A percentile compares a stretch with the other conserved stretches of the same genome.
Evolutionary conservation across 208 protist genomes (phyloP).

Genomic region (Acanthamoeba castellanii): DNA sequence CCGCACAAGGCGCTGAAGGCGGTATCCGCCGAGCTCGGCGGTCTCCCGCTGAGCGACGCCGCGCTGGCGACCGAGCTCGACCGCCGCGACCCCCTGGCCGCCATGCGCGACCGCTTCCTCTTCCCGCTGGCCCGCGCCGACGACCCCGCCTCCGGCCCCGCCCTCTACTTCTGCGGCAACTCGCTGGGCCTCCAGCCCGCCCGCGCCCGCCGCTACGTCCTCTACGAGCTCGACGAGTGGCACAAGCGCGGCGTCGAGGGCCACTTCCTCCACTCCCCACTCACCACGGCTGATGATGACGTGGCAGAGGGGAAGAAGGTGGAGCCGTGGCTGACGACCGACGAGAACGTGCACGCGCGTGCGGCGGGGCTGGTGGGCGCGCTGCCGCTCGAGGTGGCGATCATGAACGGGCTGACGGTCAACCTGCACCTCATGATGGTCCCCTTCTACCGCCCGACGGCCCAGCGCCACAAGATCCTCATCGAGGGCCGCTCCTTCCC

Average conservation of each 20-base stretch:
- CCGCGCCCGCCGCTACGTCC: slow-evolving; percentile 87
- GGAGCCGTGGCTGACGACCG: slow-evolving; percentile 62
- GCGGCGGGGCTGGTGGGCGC: slow-evolving; percentile 90
- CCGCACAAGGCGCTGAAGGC: slow-evolving; percentile 45
- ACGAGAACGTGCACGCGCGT: slow-evolving; percentile 72
- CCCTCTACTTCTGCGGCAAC: slow-evolving; percentile 93
- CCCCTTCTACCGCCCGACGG: slow-evolving; percentile 95
- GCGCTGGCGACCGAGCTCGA: slow-evolving; percentile 91
- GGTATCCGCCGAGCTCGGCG: not conserved
- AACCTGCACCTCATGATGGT: slow-evolving; percentile 94
- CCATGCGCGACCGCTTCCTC: slow-evolving; percentile 88
- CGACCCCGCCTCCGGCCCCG: slow-evolving; percentile 19
- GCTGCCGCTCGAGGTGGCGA: slow-evolving; percentile 63
- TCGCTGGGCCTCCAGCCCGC: slow-evolving; percentile 94
- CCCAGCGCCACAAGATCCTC: slow-evolving; percentile 93
- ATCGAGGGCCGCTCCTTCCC: slow-evolving; percentile 91
- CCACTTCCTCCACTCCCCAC: slow-evolving; percentile 62
- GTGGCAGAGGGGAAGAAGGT: not conserved
- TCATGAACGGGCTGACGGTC: slow-evolving; percentile 94
- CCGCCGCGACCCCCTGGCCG: slow-evolving; percentile 87
- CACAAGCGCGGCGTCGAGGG: slow-evolving; percentile 88
- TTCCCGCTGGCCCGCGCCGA: slow-evolving; percentile 81
- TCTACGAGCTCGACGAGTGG: slow-evolving; percentile 93
- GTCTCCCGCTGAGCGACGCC: slow-evolving; percentile 79
- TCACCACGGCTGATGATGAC: not conserved